Percentiles rank a stretch among this genome's conserved stretches.
Evolutionary conservation across 169 alveolate species (phyloP).

Genomic region (Eimeria brunetti): DNA sequence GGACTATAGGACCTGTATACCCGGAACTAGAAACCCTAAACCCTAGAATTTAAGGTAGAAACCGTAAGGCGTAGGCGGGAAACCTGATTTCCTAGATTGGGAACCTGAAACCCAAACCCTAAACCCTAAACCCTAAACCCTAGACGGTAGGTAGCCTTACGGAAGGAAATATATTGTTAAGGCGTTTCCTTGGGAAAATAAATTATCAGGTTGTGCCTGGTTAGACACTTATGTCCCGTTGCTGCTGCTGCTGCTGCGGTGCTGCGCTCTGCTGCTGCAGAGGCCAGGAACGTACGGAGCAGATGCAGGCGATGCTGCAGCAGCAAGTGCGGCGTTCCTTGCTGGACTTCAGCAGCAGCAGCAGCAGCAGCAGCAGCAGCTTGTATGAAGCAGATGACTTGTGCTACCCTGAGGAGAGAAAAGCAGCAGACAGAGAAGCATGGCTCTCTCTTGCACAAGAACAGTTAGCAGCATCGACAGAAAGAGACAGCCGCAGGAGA

Average conservation of each 20-base stretch:
- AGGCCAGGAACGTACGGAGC: conserved; percentile 85
- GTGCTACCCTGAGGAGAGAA: conserved; percentile 81
- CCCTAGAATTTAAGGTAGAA: no score
- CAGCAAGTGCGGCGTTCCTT: conserved; percentile 83
- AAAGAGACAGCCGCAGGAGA: conserved; percentile 62
- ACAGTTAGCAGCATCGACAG: conserved; percentile 63
- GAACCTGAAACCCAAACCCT: no score
- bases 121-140: no score
- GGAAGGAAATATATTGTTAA: no score
- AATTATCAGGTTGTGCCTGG: not conserved
- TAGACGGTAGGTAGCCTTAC: no score
- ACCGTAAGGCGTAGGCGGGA: no score
- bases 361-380: conserved; percentile 75
- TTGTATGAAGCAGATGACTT: conserved; percentile 83
- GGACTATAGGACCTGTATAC: no score
- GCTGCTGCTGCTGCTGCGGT: conserved; percentile 11
- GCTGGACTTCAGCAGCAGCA: no score
- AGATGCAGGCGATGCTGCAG: conserved; percentile 84
- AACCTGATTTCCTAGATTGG: no score
- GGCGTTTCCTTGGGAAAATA: no score
- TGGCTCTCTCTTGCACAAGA: conserved; percentile 71
- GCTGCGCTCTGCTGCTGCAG: not conserved
- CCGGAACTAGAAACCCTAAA: no score
- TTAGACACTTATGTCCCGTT: no score
- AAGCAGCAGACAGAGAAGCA: conserved; percentile 84